These are phyloP conservation scores for Avena eriantha DNA, from an alignment of 176 grass and related monocot species.

Conservation along the genomic window DNA sequence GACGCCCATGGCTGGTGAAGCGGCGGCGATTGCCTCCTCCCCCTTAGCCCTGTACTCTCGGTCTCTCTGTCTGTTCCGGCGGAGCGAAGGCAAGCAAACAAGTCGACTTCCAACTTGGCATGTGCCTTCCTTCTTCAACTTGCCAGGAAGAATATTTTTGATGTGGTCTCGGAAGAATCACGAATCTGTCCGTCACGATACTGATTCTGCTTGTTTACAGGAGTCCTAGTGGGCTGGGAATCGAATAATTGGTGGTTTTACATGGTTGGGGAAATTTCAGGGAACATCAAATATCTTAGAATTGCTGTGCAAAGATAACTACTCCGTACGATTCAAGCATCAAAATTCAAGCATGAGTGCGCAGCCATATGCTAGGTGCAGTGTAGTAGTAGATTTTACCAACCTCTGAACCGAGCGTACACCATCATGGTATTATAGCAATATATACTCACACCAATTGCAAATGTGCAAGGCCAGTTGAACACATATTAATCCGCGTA, in stretches of 20 bases:
- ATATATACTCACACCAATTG: no score
- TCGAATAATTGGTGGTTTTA: constrained; percentile 12
- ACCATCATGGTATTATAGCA: no score
- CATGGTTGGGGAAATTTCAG: neutral
- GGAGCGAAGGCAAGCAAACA: neutral
- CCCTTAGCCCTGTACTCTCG: neutral
- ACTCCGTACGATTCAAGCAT: no score
- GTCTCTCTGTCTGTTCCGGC: constrained; percentile 13
- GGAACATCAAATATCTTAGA: neutral
- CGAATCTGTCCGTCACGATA: neutral
- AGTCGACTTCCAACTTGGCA: neutral
- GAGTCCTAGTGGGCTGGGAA: constrained; percentile 16
- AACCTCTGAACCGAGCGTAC: no score
- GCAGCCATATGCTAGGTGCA: no score
- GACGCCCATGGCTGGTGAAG: constrained; percentile 57
- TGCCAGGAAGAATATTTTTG: constrained; percentile 18
- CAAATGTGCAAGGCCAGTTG: no score
- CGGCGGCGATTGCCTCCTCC: neutral
- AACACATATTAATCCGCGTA: no score
- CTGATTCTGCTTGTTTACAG: neutral
- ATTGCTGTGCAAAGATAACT: neutral
- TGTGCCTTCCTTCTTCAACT: neutral
- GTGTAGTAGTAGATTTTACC: no score
- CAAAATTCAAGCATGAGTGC: no score
- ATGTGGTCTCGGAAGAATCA: neutral